Base-by-base conservation (phyloP, 2,329 filamentous ascomycete genomes). In the Scedosporium aurantiacum region DNA sequence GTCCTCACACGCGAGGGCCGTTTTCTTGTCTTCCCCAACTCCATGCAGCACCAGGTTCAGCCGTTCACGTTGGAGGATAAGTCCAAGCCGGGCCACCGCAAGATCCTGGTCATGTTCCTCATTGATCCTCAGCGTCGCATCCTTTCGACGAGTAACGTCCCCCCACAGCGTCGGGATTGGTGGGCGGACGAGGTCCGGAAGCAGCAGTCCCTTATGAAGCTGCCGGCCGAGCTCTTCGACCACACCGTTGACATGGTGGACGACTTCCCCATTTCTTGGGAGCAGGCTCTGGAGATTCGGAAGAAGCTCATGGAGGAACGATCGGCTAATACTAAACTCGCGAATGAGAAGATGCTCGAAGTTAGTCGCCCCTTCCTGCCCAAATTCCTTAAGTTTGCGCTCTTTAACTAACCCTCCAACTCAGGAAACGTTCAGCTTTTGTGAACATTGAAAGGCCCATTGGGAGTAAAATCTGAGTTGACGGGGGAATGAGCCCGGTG, bases 61-160 rank as follows among this genome's bases (percentile, higher is more conserved):
- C 68, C 78, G 1, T 83, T 85, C 70, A 64, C 71, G 14, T 74
- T 84, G 8, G 66, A 67, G 28, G 79, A 87, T 63, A 67, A 67
- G 0, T 77, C 76, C 0, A 78, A 76, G 61, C 76, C 80, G 0
- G 83, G 83, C 2, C 79, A 85, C 66, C 73, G 80, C 14, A 79
- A 81, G 64, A 79, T 86, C 61, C 70, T 86, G 0, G 79, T 79
- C 0, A 72, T 87, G 45, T 86, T 80, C 67, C 74, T 87, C 1
- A 78, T 87, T 2, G 83, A 87, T 64, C 83, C 83, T 0, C 67
- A 77, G 32, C 66, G 71, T 4, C 75, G 76, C 5, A 74, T 86
- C 57, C 73, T 82, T 8, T 83, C 71, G 2, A 72, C 72, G 0
- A 69, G 68, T 25, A 72, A 73, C 40, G 72, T 75, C n/a, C 74